Evolutionary conservation across 768 basidiomycete genomes (phyloP), one percentile per base, ranked within the genome.

Genomic region (Candolleomyces aberdarensis): DNA sequence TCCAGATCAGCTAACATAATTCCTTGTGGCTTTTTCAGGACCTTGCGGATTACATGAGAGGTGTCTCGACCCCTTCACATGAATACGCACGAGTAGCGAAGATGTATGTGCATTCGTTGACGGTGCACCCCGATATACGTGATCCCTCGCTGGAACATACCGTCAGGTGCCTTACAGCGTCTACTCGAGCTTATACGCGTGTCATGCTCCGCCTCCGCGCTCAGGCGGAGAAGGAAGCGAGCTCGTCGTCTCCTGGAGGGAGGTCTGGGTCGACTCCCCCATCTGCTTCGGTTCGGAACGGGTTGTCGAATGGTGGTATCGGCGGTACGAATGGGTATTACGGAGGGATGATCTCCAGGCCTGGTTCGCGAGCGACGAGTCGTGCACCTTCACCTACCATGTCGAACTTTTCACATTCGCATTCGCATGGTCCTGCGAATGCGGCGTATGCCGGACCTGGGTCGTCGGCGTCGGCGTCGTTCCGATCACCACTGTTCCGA

Each of bases 151-250:
- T 78, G 31, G 64, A 71, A 22, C 76, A 79, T 4, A 78, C 80
- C 6, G 80, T 85, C n/a, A 75, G 77, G 14, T 72, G 76, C 5
- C 74, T 89, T 20, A 81, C 85, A 14, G 80, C 82, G 4, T 85
- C 89, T 0, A 83, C 88, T 14, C 82, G 91, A 3, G 84, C 91
- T 2, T 94, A 92, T 70, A 89, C 87, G 0, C 84, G 90, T n/a
- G 83, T 94, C 5, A 84, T 94, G 1, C 75, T 94, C 26, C 84
- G 92, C 15, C 78, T 94, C 17, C 83, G 92, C 9, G 84, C 84
- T 0, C 92, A 94, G 64, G 92, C 90, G 0, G 92, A 94, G 67
- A 85, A 83, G 62, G 81, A 72, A 59, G 71, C 73, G 0, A 65
- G 65, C 26, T 60, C 65, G 11, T 8, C 36, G 47, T 71, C 60